A percentile compares a stretch with the other conserved stretches of the same genome.
phyloP scores from a whole-genome alignment of 1,284 basidiomycete species.

The Heliocybe sulcata region DNA sequence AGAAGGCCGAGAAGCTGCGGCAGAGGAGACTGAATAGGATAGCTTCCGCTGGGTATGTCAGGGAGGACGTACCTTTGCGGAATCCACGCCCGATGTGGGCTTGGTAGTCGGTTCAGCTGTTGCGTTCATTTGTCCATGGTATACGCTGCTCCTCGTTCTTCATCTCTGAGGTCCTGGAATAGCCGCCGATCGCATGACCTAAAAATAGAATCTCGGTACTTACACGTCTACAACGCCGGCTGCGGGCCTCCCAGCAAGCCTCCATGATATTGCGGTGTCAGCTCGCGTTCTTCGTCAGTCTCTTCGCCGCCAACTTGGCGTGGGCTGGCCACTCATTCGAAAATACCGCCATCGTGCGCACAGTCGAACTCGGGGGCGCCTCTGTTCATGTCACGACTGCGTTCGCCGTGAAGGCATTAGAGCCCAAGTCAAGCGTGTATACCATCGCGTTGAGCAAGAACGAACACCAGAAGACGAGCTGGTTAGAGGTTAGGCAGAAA shows the following conservation, averaged over 20 bases:
- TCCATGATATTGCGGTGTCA: background rate
- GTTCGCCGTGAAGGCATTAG: slow-evolving; percentile 74
- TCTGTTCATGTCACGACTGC: slow-evolving; percentile 83
- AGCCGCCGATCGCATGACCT: background rate
- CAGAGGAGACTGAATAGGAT: slow-evolving; percentile 69
- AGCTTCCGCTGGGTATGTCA: slow-evolving; percentile 68
- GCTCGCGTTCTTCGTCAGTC: background rate
- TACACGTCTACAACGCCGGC: background rate
- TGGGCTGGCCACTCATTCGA: slow-evolving; percentile 54
- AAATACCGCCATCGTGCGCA: slow-evolving; percentile 83
- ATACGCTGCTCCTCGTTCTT: background rate
- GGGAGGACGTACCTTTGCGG: slow-evolving; percentile 75
- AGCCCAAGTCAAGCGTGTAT: slow-evolving; percentile 56
- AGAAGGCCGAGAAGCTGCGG: slow-evolving; percentile 59
- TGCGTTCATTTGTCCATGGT: background rate
- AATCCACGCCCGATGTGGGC: slow-evolving; percentile 74
- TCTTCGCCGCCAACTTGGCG: slow-evolving; percentile 12
- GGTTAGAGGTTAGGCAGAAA: slow-evolving; percentile 74
- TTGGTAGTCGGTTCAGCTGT: slow-evolving; percentile 52
- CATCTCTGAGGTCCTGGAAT: background rate
- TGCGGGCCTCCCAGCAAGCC: background rate
- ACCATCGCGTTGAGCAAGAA: slow-evolving; percentile 61
- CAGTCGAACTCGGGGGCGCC: slow-evolving; percentile 82
- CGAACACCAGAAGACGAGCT: slow-evolving; percentile 66
- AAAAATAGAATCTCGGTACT: background rate